A percentile compares a stretch with the other conserved stretches of the same genome.
Conservation (phyloP, 1,284 basidiomycete genomes). For the Cutaneotrichosporon sp. region DNA sequence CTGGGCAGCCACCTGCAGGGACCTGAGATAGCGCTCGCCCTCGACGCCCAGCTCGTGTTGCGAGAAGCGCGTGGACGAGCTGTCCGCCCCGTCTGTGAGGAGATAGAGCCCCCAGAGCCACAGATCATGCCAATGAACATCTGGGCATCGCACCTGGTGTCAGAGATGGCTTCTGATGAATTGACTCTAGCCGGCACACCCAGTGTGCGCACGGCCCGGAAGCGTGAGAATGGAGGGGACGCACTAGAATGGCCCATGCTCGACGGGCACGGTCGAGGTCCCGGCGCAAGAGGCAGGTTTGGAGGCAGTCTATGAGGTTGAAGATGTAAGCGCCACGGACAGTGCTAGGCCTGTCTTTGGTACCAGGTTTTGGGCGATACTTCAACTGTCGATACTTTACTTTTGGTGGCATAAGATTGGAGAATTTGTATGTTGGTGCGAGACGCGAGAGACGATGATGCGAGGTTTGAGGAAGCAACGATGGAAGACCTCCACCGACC, state of each 20-base stretch:
- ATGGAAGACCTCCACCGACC: neutral
- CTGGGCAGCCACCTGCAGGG: slow-evolving; percentile 32
- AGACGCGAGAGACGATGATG: neutral
- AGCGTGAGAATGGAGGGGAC: slow-evolving; percentile 16
- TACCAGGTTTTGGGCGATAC: slow-evolving; percentile 15
- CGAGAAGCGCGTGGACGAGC: slow-evolving; percentile 4
- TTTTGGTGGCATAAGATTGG: neutral
- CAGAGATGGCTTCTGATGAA: neutral
- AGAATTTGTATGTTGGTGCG: neutral
- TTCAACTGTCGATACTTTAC: slow-evolving; percentile 5
- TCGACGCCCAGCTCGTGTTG: slow-evolving; percentile 15
- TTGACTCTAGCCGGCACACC: neutral
- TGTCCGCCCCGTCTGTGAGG: slow-evolving; percentile 22
- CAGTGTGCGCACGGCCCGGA: neutral
- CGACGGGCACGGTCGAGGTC: slow-evolving; percentile 67
- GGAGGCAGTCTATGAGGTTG: slow-evolving; percentile 56
- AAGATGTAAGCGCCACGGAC: slow-evolving; percentile 46
- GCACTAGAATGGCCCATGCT: slow-evolving; percentile 74
- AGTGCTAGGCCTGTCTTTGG: slow-evolving; percentile 10
- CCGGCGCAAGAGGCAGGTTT: slow-evolving; percentile 68
- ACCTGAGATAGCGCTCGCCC: slow-evolving; percentile 35
- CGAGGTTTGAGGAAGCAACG: no score
- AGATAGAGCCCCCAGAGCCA: slow-evolving; percentile 68
- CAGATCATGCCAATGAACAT: slow-evolving; percentile 71
- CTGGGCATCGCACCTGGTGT: slow-evolving; percentile 66